A percentile compares a stretch with the other conserved stretches of the same genome.
Evolutionary conservation across 345 rosid genomes (phyloP).

Genomic region (Ricinus communis): DNA sequence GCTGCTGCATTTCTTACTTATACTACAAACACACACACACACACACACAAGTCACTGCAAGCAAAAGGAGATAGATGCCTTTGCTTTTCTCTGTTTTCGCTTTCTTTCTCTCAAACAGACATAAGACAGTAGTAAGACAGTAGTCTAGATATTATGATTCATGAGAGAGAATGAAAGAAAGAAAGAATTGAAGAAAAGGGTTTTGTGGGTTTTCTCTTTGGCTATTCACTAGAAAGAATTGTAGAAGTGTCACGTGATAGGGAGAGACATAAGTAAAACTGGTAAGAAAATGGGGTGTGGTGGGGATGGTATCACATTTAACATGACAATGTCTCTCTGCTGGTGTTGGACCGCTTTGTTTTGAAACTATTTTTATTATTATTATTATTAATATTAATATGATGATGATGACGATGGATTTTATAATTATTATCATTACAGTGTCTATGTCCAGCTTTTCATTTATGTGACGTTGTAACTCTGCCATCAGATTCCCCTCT

Average conservation of each 20-base stretch:
- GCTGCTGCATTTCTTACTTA: constrained; percentile 64
- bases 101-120: constrained; percentile 15
- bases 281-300: not conserved
- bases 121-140: constrained; percentile 6
- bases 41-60: not conserved
- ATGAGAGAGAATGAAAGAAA: not conserved
- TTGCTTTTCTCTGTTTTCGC: constrained; percentile 4
- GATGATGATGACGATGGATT: too few relatives aligned
- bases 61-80: not conserved
- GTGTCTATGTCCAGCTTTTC: too few relatives aligned
- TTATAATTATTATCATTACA: too few relatives aligned
- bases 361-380: constrained; percentile 5
- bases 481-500: not conserved
- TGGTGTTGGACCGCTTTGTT: not conserved
- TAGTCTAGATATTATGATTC: constrained; percentile 2
- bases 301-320: not conserved
- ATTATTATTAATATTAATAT: too few relatives aligned
- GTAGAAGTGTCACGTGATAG: constrained; percentile 58
- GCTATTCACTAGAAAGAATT: constrained; percentile 9
- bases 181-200: not conserved
- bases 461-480: too few relatives aligned
- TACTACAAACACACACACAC: not conserved
- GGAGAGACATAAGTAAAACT: constrained; percentile 27
- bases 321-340: not conserved
- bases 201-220: constrained; percentile 22